Conservation (phyloP, 2,329 filamentous ascomycete genomes). For the Pseudogymnoascus sp. region DNA sequence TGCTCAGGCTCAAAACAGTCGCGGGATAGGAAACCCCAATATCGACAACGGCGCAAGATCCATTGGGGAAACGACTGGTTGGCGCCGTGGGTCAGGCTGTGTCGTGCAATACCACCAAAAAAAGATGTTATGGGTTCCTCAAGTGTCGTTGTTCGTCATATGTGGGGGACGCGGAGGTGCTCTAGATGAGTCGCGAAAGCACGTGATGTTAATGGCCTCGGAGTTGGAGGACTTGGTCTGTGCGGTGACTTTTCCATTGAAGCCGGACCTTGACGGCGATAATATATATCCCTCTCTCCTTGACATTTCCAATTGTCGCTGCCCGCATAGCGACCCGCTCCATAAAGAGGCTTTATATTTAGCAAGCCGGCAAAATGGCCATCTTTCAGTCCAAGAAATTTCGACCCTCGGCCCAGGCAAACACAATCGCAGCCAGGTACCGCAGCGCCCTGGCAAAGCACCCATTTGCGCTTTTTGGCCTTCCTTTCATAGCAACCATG, state of each 20-base stretch:
- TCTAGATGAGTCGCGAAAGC: not conserved
- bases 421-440: conserved; percentile 67
- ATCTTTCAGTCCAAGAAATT: conserved; percentile 64
- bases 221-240: not conserved
- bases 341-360: not conserved
- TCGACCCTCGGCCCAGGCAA: conserved; percentile 54
- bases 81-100: not conserved
- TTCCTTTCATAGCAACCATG: conserved; percentile 86
- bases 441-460: conserved; percentile 64
- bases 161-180: not conserved
- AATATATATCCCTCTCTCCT: not conserved
- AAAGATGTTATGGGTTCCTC: not conserved
- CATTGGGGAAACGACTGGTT: not conserved
- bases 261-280: not conserved
- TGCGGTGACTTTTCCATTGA: not conserved
- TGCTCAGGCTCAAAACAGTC: not conserved
- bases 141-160: not conserved
- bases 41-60: not conserved
- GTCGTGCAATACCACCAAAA: not conserved
- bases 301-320: not conserved
- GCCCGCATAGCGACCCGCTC: not conserved
- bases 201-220: not conserved
- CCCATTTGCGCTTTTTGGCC: conserved; percentile 86
- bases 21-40: not conserved
- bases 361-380: conserved; percentile 38